Conservation (phyloP, 257 asterid species). For the Catharanthus roseus region DNA sequence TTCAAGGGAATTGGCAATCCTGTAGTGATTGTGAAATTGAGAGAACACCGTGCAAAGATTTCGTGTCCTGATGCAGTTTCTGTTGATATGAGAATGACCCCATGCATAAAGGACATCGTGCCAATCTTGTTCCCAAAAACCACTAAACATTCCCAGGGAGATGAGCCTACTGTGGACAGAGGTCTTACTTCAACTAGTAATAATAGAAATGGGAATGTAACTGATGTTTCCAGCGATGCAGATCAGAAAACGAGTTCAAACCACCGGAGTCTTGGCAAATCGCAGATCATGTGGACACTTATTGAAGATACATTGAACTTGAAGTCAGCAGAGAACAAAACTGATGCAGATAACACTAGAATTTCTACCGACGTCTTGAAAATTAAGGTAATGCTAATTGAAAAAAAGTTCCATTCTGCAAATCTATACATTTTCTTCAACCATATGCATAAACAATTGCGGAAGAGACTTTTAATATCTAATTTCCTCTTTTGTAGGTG, state of each 20-base stretch:
- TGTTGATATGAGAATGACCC: constrained; percentile 25
- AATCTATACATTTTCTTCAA: neutral
- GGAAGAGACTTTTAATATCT: neutral
- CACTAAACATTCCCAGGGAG: neutral
- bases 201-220: neutral
- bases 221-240: neutral
- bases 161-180: neutral
- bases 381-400: neutral
- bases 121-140: constrained; percentile 28
- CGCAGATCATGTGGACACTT: neutral
- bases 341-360: neutral
- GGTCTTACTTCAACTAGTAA: neutral
- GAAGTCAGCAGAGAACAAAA: neutral
- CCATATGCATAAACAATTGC: neutral
- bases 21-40: constrained; percentile 29
- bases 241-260: constrained; percentile 12
- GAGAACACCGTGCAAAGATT: neutral
- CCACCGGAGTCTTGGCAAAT: constrained; percentile 10
- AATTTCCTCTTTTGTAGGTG: neutral
- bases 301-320: neutral
- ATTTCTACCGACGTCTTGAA: neutral
- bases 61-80: constrained; percentile 31
- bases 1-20: constrained; percentile 44
- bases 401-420: too few relatives aligned
- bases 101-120: constrained; percentile 27